These are phyloP conservation scores for Colletotrichum acutatum DNA, from an alignment of 2,329 filamentous ascomycete genomes.

Conservation along the genomic window DNA sequence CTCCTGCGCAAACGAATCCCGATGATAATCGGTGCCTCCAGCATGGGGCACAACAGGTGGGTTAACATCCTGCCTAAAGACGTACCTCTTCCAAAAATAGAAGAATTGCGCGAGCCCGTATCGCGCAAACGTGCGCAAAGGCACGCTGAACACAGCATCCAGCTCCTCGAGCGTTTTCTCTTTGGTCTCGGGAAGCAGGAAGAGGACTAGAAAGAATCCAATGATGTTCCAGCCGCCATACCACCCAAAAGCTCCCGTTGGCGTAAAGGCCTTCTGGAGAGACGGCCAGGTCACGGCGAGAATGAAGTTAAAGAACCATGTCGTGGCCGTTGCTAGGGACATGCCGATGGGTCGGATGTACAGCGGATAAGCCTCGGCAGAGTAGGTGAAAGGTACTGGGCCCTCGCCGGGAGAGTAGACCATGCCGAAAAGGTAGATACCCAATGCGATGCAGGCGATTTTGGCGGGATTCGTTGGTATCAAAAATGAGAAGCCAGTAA, in stretches of 20 bases:
- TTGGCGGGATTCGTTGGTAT: conserved; percentile 50
- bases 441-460: conserved; percentile 57
- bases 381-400: conserved; percentile 73
- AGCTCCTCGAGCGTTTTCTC: conserved; percentile 58
- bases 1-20: background rate
- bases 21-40: background rate
- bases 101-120: conserved; percentile 40
- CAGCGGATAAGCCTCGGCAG: conserved; percentile 73
- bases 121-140: conserved; percentile 1
- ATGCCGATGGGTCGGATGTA: conserved; percentile 72
- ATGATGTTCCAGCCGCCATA: conserved; percentile 61
- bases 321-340: conserved; percentile 66
- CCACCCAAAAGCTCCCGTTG: conserved; percentile 60
- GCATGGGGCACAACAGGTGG: conserved; percentile 31
- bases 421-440: conserved; percentile 61
- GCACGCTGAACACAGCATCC: conserved; percentile 39
- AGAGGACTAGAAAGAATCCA: conserved; percentile 55
- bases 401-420: conserved; percentile 71
- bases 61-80: conserved; percentile 33
- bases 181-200: conserved; percentile 57
- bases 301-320: conserved; percentile 59
- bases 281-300: conserved; percentile 59
- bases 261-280: conserved; percentile 54
- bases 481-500: conserved; percentile 59
- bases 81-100: conserved; percentile 40